These are phyloP conservation scores for Cyberlindnera americana DNA, from an alignment of 805 yeast genomes.

Conservation along the genomic window DNA sequence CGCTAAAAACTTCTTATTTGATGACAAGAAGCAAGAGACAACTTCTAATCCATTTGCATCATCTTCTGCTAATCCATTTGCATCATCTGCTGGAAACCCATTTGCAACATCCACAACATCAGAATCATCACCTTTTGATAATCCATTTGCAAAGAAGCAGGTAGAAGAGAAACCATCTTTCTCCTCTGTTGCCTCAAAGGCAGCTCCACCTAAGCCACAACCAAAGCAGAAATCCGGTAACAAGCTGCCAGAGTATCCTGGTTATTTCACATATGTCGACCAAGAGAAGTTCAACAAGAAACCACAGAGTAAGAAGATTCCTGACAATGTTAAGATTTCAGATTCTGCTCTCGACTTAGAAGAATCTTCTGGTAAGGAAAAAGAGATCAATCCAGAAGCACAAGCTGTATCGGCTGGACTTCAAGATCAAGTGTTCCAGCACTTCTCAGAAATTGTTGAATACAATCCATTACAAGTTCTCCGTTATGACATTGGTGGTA, in stretches of 20 bases:
- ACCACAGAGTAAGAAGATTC: conserved; percentile 38
- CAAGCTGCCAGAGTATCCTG: conserved; percentile 53
- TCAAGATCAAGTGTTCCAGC: conserved; percentile 65
- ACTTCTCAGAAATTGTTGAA: conserved; percentile 69
- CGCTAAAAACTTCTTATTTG: conserved; percentile 37
- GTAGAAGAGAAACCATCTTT: conserved; percentile 16
- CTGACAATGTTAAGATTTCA: conserved; percentile 53
- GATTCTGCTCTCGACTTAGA: conserved; percentile 44
- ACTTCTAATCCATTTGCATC: conserved; percentile 25
- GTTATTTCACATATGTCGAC: conserved; percentile 68
- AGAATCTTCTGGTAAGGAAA: conserved; percentile 24
- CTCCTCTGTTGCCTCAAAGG: conserved; percentile 33
- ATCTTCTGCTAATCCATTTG: conserved; percentile 3
- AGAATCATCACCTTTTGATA: background rate
- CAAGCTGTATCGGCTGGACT: conserved; percentile 51
- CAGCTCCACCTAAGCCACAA: conserved; percentile 20
- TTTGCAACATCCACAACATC: conserved; percentile 7
- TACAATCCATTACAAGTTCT: conserved; percentile 86
- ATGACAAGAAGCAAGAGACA: conserved; percentile 30
- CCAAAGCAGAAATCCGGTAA: conserved; percentile 17
- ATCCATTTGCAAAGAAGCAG: conserved; percentile 8
- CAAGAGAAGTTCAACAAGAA: conserved; percentile 57
- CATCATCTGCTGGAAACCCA: conserved; percentile 12
- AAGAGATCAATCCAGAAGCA: conserved; percentile 36
- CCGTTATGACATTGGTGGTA: conserved; percentile 77